Conservation (phyloP, 164 flowering plant species). For the Platanus orientalis region DNA sequence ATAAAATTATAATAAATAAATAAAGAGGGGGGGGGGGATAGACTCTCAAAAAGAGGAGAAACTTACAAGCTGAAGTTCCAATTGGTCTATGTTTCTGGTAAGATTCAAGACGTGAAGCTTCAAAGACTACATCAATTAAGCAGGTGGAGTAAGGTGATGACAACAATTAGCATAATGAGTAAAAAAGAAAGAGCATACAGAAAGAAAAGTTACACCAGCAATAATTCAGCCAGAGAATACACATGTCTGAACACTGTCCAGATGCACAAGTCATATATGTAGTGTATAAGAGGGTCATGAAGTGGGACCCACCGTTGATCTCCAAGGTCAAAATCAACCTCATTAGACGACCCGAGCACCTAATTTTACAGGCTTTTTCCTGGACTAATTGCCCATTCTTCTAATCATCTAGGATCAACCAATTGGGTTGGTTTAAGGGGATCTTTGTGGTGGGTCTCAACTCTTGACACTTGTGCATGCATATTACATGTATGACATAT, state of each 20-base stretch:
- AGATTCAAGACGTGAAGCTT: conserved; percentile 89
- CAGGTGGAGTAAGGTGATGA: conserved; percentile 5
- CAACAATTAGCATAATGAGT: not conserved
- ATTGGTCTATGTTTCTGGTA: conserved; percentile 38
- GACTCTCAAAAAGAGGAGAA: not conserved
- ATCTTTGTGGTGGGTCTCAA: not conserved
- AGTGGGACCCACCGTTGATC: not conserved
- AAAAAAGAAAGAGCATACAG: not conserved
- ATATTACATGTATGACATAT: not conserved
- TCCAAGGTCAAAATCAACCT: not conserved
- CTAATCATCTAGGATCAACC: not conserved
- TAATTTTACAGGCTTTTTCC: not conserved
- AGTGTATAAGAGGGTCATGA: not conserved
- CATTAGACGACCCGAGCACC: not conserved
- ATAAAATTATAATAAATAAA: too few species aligned
- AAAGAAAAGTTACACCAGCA: not conserved
- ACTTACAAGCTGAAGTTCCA: conserved; percentile 67
- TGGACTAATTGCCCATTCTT: too few species aligned
- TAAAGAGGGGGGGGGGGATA: not conserved
- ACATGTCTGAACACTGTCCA: not conserved
- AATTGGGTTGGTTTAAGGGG: not conserved
- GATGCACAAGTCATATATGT: not conserved
- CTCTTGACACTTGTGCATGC: not conserved
- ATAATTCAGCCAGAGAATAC: not conserved
- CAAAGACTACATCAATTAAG: conserved; percentile 68